Evolutionary conservation across 768 basidiomycete species (phyloP).

Genomic region (Termitomyces sp.): DNA sequence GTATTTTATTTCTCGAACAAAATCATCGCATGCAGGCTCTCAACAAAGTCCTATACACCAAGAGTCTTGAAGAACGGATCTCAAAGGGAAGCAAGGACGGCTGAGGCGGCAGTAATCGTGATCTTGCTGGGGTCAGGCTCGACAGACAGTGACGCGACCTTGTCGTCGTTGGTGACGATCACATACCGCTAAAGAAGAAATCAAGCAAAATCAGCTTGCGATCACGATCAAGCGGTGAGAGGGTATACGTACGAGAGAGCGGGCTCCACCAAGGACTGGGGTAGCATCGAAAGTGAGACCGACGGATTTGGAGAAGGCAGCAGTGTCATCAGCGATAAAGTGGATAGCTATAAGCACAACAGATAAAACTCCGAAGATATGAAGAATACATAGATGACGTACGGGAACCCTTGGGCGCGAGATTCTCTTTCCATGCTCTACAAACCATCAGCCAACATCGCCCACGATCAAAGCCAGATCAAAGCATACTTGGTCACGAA

Average conservation of each 20-base stretch:
- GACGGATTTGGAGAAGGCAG: constrained; percentile 45
- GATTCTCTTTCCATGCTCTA: constrained; percentile 66
- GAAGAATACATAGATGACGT: constrained; percentile 14
- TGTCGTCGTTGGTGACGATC: constrained; percentile 55
- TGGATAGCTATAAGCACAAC: constrained; percentile 36
- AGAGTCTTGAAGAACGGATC: background rate
- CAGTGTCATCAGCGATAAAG: constrained; percentile 71
- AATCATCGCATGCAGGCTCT: background rate
- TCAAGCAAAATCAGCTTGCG: background rate
- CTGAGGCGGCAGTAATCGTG: constrained; percentile 50
- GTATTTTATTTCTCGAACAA: background rate
- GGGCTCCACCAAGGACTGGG: constrained; percentile 58
- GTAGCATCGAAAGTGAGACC: constrained; percentile 65
- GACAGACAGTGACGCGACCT: constrained; percentile 49
- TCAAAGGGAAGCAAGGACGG: constrained; percentile 34
- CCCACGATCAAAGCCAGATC: background rate
- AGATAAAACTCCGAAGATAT: constrained; percentile 11
- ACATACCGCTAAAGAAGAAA: constrained; percentile 43
- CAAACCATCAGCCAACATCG: background rate
- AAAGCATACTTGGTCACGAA: constrained; percentile 59
- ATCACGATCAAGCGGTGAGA: background rate
- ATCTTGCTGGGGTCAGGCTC: constrained; percentile 45
- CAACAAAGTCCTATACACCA: background rate
- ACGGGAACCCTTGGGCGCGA: constrained; percentile 58
- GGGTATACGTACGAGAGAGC: constrained; percentile 50